A percentile compares a stretch with the other conserved stretches of the same genome.
phyloP scores from a whole-genome alignment of 2,329 filamentous ascomycete genomes.

The Penicillium sp. region DNA sequence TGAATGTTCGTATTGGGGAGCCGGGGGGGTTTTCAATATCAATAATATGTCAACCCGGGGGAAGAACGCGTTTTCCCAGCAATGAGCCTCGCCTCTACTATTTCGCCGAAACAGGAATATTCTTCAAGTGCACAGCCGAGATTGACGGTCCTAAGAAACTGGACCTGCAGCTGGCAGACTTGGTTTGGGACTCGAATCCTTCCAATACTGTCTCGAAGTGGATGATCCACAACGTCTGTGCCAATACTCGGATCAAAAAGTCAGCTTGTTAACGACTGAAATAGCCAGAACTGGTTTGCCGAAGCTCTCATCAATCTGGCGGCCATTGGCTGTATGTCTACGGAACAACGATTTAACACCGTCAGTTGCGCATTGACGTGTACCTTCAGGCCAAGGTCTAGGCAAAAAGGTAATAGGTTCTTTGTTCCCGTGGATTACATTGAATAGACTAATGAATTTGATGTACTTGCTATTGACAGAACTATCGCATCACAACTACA shows the following conservation, averaged over 20 bases:
- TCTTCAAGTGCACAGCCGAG: too few species aligned
- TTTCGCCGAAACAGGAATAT: too few species aligned
- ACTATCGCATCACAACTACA: not conserved
- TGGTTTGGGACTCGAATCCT: not conserved
- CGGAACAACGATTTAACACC: not conserved
- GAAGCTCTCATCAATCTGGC: not conserved
- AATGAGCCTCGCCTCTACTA: not conserved
- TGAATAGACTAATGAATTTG: too few species aligned
- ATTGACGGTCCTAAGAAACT: too few species aligned
- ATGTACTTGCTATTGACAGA: not conserved
- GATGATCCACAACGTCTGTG: not conserved
- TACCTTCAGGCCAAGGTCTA: not conserved
- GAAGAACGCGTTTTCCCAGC: not conserved
- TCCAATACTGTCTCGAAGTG: not conserved
- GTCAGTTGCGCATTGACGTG: not conserved
- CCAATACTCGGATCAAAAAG: not conserved
- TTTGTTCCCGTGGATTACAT: not conserved
- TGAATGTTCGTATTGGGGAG: not conserved
- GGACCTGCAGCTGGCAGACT: too few species aligned
- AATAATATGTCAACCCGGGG: too few species aligned
- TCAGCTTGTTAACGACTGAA: not conserved
- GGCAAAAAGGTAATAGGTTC: not conserved
- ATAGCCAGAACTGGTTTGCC: not conserved
- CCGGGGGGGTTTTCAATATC: not conserved
- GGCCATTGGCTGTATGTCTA: not conserved